phyloP scores from a whole-genome alignment of 305 asterid species.

The Fraxinus baroniana region DNA sequence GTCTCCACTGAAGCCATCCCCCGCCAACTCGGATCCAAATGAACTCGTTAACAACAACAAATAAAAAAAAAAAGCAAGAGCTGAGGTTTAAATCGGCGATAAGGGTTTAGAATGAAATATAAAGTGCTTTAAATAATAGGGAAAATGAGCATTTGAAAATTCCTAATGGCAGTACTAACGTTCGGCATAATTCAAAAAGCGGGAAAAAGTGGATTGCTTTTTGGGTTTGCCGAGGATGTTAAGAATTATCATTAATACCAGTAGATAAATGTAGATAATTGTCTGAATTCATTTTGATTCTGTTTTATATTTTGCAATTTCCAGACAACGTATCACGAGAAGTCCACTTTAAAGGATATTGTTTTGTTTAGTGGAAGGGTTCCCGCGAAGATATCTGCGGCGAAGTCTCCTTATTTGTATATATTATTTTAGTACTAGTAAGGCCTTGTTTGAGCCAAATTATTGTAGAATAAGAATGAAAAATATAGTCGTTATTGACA shows the following conservation, averaged over 20 bases:
- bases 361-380: background rate
- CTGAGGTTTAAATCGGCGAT: slow-evolving; percentile 33
- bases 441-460: no score
- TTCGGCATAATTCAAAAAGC: slow-evolving; percentile 9
- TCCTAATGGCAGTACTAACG: slow-evolving; percentile 35
- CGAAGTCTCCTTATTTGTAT: background rate
- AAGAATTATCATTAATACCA: background rate
- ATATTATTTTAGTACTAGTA: background rate
- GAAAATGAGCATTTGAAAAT: slow-evolving; percentile 30
- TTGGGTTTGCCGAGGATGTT: slow-evolving; percentile 22
- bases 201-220: background rate
- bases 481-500: no score
- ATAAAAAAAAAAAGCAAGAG: background rate
- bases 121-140: slow-evolving; percentile 21
- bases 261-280: slow-evolving; percentile 13
- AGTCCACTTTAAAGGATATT: background rate
- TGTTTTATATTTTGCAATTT: background rate
- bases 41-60: slow-evolving; percentile 1
- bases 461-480: no score
- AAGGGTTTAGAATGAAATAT: slow-evolving; percentile 27
- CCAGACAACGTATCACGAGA: background rate
- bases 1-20: slow-evolving; percentile 64
- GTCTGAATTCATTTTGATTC: background rate
- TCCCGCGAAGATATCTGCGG: background rate
- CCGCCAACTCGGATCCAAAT: slow-evolving; percentile 47